Evolutionary conservation across 1,284 basidiomycete species (phyloP).

Genomic region (Ustilago xerochloae): DNA sequence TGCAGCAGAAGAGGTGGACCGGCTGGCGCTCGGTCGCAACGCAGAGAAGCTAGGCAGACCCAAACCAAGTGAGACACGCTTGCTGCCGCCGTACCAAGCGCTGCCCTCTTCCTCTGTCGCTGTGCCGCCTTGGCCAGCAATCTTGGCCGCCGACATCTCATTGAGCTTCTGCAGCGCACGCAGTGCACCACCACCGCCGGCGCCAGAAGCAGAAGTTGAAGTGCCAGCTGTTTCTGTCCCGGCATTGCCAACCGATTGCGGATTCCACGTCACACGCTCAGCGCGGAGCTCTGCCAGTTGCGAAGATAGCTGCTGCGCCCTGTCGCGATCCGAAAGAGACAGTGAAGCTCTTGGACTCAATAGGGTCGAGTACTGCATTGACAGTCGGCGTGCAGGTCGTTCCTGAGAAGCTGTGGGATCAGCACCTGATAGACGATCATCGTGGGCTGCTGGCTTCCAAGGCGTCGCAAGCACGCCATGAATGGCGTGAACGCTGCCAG

Average conservation of each 20-base stretch:
- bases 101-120: slow-evolving; percentile 3
- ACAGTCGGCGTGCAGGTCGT: slow-evolving; percentile 14
- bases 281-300: slow-evolving; percentile 31
- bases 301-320: slow-evolving; percentile 25
- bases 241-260: background rate
- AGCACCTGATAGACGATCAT: background rate
- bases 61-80: slow-evolving; percentile 36
- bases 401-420: slow-evolving; percentile 9
- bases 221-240: background rate
- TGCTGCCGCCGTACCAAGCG: slow-evolving; percentile 5
- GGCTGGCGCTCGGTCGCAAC: slow-evolving; percentile 16
- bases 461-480: slow-evolving; percentile 27
- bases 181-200: slow-evolving; percentile 32
- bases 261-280: slow-evolving; percentile 42
- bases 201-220: slow-evolving; percentile 9
- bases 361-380: slow-evolving; percentile 21
- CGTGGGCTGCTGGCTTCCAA: slow-evolving; percentile 14
- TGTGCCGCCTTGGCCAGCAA: slow-evolving; percentile 15
- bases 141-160: slow-evolving; percentile 43
- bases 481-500: slow-evolving; percentile 42
- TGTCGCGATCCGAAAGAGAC: slow-evolving; percentile 37
- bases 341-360: slow-evolving; percentile 33
- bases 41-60: slow-evolving; percentile 39
- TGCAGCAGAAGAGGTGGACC: slow-evolving; percentile 12
- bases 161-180: slow-evolving; percentile 43